Conservation (phyloP, 2,329 filamentous ascomycete genomes). For the Trichoderma koningiopsis region DNA sequence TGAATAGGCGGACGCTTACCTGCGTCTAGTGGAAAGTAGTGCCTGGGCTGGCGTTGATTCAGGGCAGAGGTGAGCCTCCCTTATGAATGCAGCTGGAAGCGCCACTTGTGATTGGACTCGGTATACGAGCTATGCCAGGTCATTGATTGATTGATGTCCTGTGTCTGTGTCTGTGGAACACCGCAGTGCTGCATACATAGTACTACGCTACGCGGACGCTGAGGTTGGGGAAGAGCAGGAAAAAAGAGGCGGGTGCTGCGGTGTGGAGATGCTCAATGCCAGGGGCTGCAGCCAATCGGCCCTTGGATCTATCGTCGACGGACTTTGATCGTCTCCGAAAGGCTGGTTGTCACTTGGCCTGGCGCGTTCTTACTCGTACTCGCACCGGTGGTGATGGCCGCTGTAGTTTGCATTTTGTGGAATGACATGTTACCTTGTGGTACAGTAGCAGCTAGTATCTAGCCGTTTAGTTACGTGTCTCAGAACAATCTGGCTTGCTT, state of each 20-base stretch:
- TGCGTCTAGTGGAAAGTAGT: background rate
- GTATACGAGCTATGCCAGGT: background rate
- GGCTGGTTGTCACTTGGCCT: background rate
- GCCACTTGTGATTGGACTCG: background rate
- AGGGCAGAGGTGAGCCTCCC: background rate
- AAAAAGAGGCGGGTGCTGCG: background rate
- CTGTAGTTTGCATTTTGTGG: background rate
- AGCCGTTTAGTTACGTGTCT: background rate
- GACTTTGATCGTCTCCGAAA: background rate
- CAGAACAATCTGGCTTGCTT: background rate
- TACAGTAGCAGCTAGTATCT: no score
- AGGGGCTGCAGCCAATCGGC: conserved; percentile 18
- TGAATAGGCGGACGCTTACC: background rate
- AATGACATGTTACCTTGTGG: background rate
- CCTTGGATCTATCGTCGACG: background rate
- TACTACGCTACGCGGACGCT: no score
- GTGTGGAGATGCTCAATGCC: background rate
- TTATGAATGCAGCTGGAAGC: background rate
- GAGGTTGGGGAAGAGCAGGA: background rate
- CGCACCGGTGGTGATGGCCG: background rate
- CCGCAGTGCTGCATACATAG: background rate
- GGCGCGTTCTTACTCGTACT: conserved; percentile 21
- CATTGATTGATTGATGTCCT: background rate
- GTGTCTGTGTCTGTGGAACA: background rate
- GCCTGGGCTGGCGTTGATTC: background rate